Base-by-base conservation (phyloP, 2,329 filamentous ascomycete genomes). In the Sporothrix luriei region DNA sequence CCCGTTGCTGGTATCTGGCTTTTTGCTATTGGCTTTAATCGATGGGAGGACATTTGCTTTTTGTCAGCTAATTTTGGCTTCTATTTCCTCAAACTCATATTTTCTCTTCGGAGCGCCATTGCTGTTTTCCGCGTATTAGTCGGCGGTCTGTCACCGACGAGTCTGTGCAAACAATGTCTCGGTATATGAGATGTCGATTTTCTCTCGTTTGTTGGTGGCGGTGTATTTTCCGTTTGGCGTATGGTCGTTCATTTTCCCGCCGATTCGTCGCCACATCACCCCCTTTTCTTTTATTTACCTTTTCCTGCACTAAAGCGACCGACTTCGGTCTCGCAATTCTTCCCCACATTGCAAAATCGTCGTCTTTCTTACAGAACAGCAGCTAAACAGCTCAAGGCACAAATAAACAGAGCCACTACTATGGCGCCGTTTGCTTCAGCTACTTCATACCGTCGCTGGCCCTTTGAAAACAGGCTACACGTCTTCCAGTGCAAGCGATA, bases 91-190 rank as follows among this genome's bases (percentile, higher is more conserved):
- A 48, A 59, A 40, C 3, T 3, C n/a, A 24, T 59, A 14, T 24
- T 29, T 64, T 29, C 21, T 26, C 7, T 11, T 48, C 11, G 4
- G 6, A 49, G 19, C 10, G 19, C 6, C 9, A n/a, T 29, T 33
- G 38, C 26, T 19, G 26, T 59, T 13, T 26, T 43, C 10, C 26
- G n/a, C 11, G 40, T 52, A 0, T 21, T 52, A 11, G 19, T 16
- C 6, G 48, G 33, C 33, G 49, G 21, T 14, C 51, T 4, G 51
- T 67, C 21, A 51, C 33, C 43, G n/a, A 11, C 21, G 29, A 38
- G 46, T 52, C 21, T 68, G 66, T 33, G 43, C 46, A 67, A 64
- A 69, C 61, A 70, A 61, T 48, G 52, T 66, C 54, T 69, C 61
- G 54, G 66, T 26, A 66, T 26, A 66, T 9, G 43, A 13, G n/a